Evolutionary conservation across 2,329 filamentous ascomycete species (phyloP), one percentile per base, ranked within the genome.

Genomic region (Thielaviopsis ethacetica): DNA sequence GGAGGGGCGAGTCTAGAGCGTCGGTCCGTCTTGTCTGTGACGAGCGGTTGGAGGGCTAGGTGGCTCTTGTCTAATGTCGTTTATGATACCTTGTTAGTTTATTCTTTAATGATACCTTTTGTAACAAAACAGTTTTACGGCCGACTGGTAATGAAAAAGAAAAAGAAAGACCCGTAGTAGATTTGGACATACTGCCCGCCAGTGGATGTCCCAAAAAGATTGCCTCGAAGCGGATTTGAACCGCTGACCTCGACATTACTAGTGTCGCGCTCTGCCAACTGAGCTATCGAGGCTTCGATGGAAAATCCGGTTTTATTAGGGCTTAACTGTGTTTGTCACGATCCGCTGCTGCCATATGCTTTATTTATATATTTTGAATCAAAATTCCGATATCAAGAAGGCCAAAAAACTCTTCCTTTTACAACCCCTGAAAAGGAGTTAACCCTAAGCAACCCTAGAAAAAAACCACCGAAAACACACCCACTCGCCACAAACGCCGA

Each of bases 1-100:
- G 79, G 81, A 76, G 68, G 58, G 79, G 81, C 0, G 72, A 83
- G 22, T 76, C 77, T 64, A 72, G 73, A 44, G 78, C 72, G 54
- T 76, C 83, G 65, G 79, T 85, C 1, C 68, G 71, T 54, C 69
- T 85, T 38, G 69, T 79, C 30, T 81, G 78, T 65, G 82, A 85
- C 67, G 80, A 84, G 69, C 73, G 82, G 51, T 67, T 84, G 61
- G 79, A 80, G 66, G 75, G 74, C 70, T 77, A 53, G 60, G 17
- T 19, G n/a, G 19, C 3, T 53, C 4, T 9, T 27, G 5, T 24
- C 22, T 41, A 21, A 53, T 53, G 41, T 2, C 10, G 19, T 53
- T 30, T 21, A 58, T 58, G 50, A 58, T 58, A 58, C 56, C 56
- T 47, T 26, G 50, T 54, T 52, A 41, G 12, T 38, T 54, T 58